Evolutionary conservation across 345 rosid species (phyloP).

Genomic region (Atalantia buxifolia): DNA sequence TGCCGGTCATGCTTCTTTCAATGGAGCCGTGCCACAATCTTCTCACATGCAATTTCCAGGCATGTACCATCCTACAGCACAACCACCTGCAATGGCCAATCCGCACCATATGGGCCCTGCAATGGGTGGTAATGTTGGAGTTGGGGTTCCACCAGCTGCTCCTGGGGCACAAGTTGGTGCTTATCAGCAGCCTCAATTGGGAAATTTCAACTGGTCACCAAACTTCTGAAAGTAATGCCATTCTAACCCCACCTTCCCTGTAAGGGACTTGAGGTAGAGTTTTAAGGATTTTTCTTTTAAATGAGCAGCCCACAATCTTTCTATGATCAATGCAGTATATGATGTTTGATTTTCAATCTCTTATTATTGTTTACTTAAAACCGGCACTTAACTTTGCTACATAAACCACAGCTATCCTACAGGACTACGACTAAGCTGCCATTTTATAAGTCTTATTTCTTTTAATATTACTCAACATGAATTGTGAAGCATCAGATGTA

Average conservation of each 20-base stretch:
- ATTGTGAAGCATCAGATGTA: not conserved
- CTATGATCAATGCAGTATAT: conserved; percentile 17
- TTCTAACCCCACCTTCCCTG: conserved; percentile 36
- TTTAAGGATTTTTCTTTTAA: conserved; percentile 29
- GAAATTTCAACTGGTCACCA: conserved; percentile 88
- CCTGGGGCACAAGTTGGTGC: conserved; percentile 80
- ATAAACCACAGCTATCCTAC: not conserved
- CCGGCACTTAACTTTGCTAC: not conserved
- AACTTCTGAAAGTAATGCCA: conserved; percentile 57
- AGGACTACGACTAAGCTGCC: not conserved
- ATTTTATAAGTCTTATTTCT: too few species aligned
- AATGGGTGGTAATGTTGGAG: conserved; percentile 83
- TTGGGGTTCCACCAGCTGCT: conserved; percentile 63
- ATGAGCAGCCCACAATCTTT: conserved; percentile 20
- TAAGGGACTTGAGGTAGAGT: conserved; percentile 40
- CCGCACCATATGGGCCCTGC: conserved; percentile 80
- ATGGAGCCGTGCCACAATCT: conserved; percentile 77
- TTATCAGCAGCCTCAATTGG: conserved; percentile 86
- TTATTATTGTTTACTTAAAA: not conserved
- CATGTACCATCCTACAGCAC: conserved; percentile 68
- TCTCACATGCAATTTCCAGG: conserved; percentile 93
- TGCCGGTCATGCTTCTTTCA: conserved; percentile 73
- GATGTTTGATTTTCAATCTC: conserved; percentile 2
- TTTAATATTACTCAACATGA: not conserved
- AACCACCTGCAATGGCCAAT: conserved; percentile 61